Evolutionary conservation across 495 filamentous ascomycete species (phyloP).

Genomic region (Aspergillus biplanus): DNA sequence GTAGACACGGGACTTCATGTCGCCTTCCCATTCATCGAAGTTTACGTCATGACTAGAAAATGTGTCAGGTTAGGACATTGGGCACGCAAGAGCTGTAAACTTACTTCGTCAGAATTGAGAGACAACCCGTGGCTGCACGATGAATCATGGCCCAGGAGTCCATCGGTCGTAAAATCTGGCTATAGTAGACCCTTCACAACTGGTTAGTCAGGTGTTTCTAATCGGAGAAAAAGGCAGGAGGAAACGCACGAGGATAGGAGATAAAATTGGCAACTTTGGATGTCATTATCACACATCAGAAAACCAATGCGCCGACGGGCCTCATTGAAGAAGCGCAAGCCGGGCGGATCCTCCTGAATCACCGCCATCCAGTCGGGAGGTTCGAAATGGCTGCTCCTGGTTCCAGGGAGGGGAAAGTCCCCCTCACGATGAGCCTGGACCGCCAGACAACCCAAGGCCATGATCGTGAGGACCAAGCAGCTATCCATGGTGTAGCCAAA

Average conservation of each 20-base stretch:
- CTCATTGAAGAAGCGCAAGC: constrained; percentile 51
- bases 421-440: constrained; percentile 49
- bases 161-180: constrained; percentile 50
- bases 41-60: constrained; percentile 43
- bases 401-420: constrained; percentile 47
- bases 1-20: constrained; percentile 55
- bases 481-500: constrained; percentile 51
- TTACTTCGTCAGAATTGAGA: constrained; percentile 53
- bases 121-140: constrained; percentile 50
- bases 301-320: constrained; percentile 52
- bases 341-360: constrained; percentile 45
- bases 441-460: constrained; percentile 49
- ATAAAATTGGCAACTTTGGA: constrained; percentile 53
- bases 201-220: constrained; percentile 10
- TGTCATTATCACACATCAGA: constrained; percentile 51
- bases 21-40: constrained; percentile 53
- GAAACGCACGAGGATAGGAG: constrained; percentile 46
- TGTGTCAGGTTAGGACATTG: constrained; percentile 9
- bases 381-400: constrained; percentile 41
- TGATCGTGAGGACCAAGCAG: constrained; percentile 48
- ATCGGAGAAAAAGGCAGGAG: background rate
- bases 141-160: constrained; percentile 54
- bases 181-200: constrained; percentile 41
- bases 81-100: constrained; percentile 8
- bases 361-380: constrained; percentile 49